Evolutionary conservation across 2,329 filamentous ascomycete genomes (phyloP).

Genomic region (Aspergillus ruber): DNA sequence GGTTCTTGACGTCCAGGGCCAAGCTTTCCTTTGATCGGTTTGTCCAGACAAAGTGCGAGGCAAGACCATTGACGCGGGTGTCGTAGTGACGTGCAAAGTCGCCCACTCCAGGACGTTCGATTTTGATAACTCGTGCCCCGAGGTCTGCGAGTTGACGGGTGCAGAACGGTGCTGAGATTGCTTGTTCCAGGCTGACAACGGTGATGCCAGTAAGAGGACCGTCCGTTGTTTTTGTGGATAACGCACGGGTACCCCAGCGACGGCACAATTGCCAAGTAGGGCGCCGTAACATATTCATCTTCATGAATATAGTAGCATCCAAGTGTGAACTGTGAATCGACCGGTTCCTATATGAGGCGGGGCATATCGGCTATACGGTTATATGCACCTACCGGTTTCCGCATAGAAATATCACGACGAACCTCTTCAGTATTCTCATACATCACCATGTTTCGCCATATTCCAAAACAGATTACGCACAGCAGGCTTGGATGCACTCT

Average conservation of each 20-base stretch:
- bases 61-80: constrained; percentile 43
- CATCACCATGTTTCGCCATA: background rate
- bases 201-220: constrained; percentile 41
- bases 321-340: background rate
- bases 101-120: constrained; percentile 47
- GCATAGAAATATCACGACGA: background rate
- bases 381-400: background rate
- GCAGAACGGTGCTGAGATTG: constrained; percentile 50
- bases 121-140: constrained; percentile 50
- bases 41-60: constrained; percentile 52
- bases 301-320: background rate
- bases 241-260: background rate
- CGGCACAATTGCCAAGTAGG: background rate
- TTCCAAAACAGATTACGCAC: background rate
- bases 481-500: background rate
- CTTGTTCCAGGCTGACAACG: constrained; percentile 50
- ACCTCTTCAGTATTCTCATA: background rate
- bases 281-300: background rate
- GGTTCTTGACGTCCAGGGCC: constrained; percentile 45
- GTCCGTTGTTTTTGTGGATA: background rate
- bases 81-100: constrained; percentile 51
- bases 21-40: constrained; percentile 51
- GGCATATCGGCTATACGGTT: background rate
- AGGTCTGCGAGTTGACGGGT: constrained; percentile 50
- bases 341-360: background rate